Conservation (phyloP, 2,329 filamentous ascomycete species). For the Rutstroemia sp. region DNA sequence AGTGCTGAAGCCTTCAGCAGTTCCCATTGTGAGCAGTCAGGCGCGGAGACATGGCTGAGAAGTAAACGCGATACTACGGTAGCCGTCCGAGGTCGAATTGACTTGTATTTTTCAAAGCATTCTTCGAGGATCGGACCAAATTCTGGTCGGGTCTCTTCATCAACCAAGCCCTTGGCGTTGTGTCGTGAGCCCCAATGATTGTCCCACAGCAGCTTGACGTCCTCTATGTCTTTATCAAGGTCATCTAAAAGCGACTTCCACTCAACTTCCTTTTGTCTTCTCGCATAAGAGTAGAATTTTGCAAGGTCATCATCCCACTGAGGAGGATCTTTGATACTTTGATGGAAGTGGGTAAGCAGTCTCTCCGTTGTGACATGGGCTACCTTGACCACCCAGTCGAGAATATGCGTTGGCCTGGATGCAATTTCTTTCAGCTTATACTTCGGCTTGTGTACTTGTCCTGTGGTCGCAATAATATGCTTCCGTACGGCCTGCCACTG, state of each 20-base stretch:
- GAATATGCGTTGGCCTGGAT: slow-evolving; percentile 39
- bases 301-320: slow-evolving; percentile 23
- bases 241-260: slow-evolving; percentile 13
- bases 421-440: not conserved
- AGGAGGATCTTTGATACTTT: slow-evolving; percentile 9
- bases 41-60: slow-evolving; percentile 6
- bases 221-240: not conserved
- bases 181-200: not conserved
- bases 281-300: slow-evolving; percentile 11
- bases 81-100: slow-evolving; percentile 20
- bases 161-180: not conserved
- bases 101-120: slow-evolving; percentile 16
- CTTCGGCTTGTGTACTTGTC: not conserved
- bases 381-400: slow-evolving; percentile 57
- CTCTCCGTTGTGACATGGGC: slow-evolving; percentile 35
- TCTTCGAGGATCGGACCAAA: slow-evolving; percentile 9
- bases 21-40: slow-evolving; percentile 33
- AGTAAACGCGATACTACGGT: slow-evolving; percentile 15
- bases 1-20: slow-evolving; percentile 37
- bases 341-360: slow-evolving; percentile 25
- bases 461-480: not conserved
- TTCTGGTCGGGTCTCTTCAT: not conserved
- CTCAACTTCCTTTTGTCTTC: slow-evolving; percentile 8
- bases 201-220: not conserved
- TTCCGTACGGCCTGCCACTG: slow-evolving; percentile 31